Base-by-base conservation (phyloP, 1,284 basidiomycete genomes). In the Boletellus sp. region DNA sequence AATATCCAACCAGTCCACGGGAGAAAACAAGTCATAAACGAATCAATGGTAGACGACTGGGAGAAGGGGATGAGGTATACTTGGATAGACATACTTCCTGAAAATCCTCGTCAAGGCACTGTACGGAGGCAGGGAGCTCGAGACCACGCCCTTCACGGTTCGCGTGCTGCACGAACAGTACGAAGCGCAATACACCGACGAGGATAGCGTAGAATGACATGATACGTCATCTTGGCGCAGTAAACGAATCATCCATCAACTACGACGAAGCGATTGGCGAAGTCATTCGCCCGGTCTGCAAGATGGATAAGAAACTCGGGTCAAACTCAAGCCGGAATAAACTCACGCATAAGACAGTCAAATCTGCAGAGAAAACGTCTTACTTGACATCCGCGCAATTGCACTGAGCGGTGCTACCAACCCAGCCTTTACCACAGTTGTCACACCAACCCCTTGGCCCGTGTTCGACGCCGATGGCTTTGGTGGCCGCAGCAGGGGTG, bases 391-490 rank as follows among this genome's bases (percentile, higher is more conserved):
- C 81, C 58, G 76, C 73, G 68, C 87, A 90, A 49, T 78, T 75
- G 67, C 89, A 89, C 41, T 75, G 72, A 56, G 65, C 64, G 58
- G 74, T 72, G 44, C 75, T 72, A 50, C 85, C 85, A 57, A 87
- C 68, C 71, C 74, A 82, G 38, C 86, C 78, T 60, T 83, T 86
- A 53, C 89, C 89, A 62, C 89, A 91, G 33, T 69, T 69, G 39
- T 89, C 83, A 57, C 89, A 91, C 85, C 89, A 89, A 19, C 71
- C 68, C 36, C 89, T 77, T 30, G 69, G 64, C 15, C 79, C 84
- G 50, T 76, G 76, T 52, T 81, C 80, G 32, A 88, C 82, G 38
- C 86, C 85, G 38, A 89, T 81, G 11, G 74, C 64, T 47, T 76
- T 79, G 21, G 69, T 69, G 6, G 61, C 59, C 6, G 74, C 71